Evolutionary conservation across 1,139 yeast species (phyloP).

Genomic region (Yamadazyma diddensiae): DNA sequence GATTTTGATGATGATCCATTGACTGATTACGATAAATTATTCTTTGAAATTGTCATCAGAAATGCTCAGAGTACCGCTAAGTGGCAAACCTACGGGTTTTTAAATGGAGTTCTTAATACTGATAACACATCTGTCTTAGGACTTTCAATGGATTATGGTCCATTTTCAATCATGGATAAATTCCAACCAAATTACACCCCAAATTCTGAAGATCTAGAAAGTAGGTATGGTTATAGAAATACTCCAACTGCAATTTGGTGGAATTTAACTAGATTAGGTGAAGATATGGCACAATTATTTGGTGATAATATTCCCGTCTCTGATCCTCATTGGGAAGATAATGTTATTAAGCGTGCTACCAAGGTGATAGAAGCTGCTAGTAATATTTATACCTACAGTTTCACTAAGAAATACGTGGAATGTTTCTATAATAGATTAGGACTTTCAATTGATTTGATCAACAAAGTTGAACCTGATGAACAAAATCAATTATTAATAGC

Average conservation of each 20-base stretch:
- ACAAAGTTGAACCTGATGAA: slow-evolving; percentile 31
- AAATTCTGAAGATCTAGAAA: slow-evolving; percentile 77
- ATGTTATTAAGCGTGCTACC: slow-evolving; percentile 60
- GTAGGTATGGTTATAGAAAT: slow-evolving; percentile 74
- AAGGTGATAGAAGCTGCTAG: slow-evolving; percentile 62
- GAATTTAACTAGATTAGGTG: slow-evolving; percentile 85
- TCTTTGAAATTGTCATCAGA: slow-evolving; percentile 61
- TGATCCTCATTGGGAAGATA: slow-evolving; percentile 45
- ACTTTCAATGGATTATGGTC: slow-evolving; percentile 89
- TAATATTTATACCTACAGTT: slow-evolving; percentile 61
- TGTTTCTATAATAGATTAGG: slow-evolving; percentile 73
- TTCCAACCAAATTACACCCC: slow-evolving; percentile 84
- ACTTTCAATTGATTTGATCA: slow-evolving; percentile 37
- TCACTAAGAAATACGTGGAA: slow-evolving; percentile 56
- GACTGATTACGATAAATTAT: slow-evolving; percentile 69
- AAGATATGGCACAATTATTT: slow-evolving; percentile 74
- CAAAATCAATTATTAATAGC: slow-evolving; percentile 49
- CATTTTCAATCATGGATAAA: slow-evolving; percentile 84
- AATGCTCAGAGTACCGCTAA: slow-evolving; percentile 79
- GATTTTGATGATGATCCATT: slow-evolving; percentile 21
- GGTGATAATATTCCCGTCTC: slow-evolving; percentile 58
- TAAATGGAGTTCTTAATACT: slow-evolving; percentile 92
- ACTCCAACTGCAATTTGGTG: slow-evolving; percentile 92
- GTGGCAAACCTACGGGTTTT: slow-evolving; percentile 90
- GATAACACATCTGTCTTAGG: slow-evolving; percentile 91